These are phyloP conservation scores for Nematodospora anomalae DNA, from an alignment of 1,139 yeast species.

Conservation along the genomic window DNA sequence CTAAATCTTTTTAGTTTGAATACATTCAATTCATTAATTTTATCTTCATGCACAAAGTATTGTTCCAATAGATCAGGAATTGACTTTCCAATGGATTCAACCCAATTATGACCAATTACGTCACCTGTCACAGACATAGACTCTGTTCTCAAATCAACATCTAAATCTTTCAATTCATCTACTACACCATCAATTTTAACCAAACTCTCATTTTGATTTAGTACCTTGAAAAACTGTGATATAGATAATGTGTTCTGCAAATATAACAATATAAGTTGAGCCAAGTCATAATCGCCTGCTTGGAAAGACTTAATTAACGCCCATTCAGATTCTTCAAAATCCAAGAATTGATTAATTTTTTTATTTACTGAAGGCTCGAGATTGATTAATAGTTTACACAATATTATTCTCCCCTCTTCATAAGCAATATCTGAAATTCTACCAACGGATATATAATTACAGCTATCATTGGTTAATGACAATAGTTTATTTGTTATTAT, in stretches of 20 bases:
- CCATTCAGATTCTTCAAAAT: constrained; percentile 69
- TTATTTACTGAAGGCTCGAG: constrained; percentile 66
- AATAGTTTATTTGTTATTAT: constrained; percentile 48
- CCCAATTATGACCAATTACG: constrained; percentile 45
- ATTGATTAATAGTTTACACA: constrained; percentile 66
- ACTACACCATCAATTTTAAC: constrained; percentile 6
- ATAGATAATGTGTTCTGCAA: constrained; percentile 42
- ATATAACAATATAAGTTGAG: constrained; percentile 57
- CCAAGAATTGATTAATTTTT: constrained; percentile 64
- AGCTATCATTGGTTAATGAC: constrained; percentile 17
- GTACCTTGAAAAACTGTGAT: constrained; percentile 41
- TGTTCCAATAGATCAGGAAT: constrained; percentile 27
- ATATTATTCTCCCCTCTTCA: constrained; percentile 74
- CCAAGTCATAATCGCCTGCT: constrained; percentile 64
- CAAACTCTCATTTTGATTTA: constrained; percentile 40
- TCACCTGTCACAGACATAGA: constrained; percentile 37
- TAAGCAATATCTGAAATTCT: constrained; percentile 69
- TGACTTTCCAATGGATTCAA: constrained; percentile 29
- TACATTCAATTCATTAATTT: constrained; percentile 24
- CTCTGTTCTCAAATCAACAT: constrained; percentile 15
- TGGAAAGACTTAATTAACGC: constrained; percentile 73
- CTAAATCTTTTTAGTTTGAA: constrained; percentile 21
- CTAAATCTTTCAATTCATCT: constrained; percentile 13
- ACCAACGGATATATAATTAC: constrained; percentile 54
- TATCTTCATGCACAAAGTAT: constrained; percentile 38